Conservation (phyloP, 371 early-diverging fungal genomes). For the Funneliformis caledonium region DNA sequence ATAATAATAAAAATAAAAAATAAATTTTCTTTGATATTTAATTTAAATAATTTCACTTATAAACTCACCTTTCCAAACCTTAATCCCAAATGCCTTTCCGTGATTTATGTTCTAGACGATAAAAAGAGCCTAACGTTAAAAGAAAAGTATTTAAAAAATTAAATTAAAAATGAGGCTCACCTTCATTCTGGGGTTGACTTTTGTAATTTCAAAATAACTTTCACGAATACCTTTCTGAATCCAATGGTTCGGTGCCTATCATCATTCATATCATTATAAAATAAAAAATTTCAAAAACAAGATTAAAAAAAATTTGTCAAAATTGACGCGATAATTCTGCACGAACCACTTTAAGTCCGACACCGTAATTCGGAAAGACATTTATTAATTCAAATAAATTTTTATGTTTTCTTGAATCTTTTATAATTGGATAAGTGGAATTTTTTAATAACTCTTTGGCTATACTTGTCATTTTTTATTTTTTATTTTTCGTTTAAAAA, state of each 20-base stretch:
- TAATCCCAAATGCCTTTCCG: slow-evolving; percentile 26
- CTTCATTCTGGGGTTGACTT: background rate
- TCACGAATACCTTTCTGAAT: background rate
- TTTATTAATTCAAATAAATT: slow-evolving; percentile 30
- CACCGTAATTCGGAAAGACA: slow-evolving; percentile 28
- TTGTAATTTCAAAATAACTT: slow-evolving; percentile 28
- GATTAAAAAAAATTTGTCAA: background rate
- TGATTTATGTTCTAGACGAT: slow-evolving; percentile 7
- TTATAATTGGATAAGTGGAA: background rate
- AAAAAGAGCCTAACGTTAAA: background rate
- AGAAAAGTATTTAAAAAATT: background rate
- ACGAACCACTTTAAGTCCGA: slow-evolving; percentile 30
- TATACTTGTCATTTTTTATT: slow-evolving; percentile 11
- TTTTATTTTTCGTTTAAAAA: no score
- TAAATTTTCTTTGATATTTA: background rate
- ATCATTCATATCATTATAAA: no score
- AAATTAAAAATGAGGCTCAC: background rate
- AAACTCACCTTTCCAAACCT: slow-evolving; percentile 25
- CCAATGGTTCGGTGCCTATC: slow-evolving; percentile 26
- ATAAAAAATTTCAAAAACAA: background rate
- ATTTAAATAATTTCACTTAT: background rate
- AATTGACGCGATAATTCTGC: background rate
- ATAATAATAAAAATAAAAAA: background rate
- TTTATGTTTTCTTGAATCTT: background rate
- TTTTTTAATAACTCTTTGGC: slow-evolving; percentile 11